A percentile compares a stretch with the other conserved stretches of the same genome.
Evolutionary conservation across 768 basidiomycete species (phyloP).

Genomic region (Gymnopilus junonius): DNA sequence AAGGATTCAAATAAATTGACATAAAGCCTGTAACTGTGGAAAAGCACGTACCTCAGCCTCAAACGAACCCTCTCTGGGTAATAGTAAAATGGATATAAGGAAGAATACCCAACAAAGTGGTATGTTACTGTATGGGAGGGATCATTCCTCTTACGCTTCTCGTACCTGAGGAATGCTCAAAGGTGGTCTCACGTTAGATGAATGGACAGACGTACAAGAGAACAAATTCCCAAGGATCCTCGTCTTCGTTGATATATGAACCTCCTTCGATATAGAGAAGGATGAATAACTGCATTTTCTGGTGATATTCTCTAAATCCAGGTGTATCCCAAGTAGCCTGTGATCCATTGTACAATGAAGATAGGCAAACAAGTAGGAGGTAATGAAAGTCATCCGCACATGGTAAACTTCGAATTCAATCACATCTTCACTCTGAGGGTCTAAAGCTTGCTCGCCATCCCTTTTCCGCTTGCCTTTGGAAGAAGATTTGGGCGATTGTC

Average conservation of each 20-base stretch:
- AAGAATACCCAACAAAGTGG: slow-evolving; percentile 94
- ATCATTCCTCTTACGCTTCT: slow-evolving; percentile 72
- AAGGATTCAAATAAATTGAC: slow-evolving; percentile 9
- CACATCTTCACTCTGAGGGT: slow-evolving; percentile 58
- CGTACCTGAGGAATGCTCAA: slow-evolving; percentile 57
- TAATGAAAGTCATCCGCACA: slow-evolving; percentile 49
- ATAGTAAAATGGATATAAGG: slow-evolving; percentile 94
- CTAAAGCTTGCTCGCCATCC: slow-evolving; percentile 39
- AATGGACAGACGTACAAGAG: slow-evolving; percentile 62
- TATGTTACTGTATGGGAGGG: slow-evolving; percentile 62
- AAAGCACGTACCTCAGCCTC: slow-evolving; percentile 71
- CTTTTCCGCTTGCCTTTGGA: slow-evolving; percentile 60
- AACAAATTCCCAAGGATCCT: slow-evolving; percentile 93
- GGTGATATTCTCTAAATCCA: slow-evolving; percentile 91
- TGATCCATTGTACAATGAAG: neutral
- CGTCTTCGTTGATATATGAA: slow-evolving; percentile 92
- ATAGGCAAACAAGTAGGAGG: neutral
- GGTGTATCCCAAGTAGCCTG: slow-evolving; percentile 85
- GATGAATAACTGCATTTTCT: slow-evolving; percentile 93
- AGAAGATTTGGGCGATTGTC: slow-evolving; percentile 44
- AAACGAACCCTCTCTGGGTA: slow-evolving; percentile 91
- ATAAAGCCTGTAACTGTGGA: neutral
- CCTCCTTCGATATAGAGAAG: slow-evolving; percentile 95
- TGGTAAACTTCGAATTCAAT: slow-evolving; percentile 92
- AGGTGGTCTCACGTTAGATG: neutral